These are phyloP conservation scores for Ceratocystis huliohia DNA, from an alignment of 2,329 filamentous ascomycete genomes.

Conservation along the genomic window DNA sequence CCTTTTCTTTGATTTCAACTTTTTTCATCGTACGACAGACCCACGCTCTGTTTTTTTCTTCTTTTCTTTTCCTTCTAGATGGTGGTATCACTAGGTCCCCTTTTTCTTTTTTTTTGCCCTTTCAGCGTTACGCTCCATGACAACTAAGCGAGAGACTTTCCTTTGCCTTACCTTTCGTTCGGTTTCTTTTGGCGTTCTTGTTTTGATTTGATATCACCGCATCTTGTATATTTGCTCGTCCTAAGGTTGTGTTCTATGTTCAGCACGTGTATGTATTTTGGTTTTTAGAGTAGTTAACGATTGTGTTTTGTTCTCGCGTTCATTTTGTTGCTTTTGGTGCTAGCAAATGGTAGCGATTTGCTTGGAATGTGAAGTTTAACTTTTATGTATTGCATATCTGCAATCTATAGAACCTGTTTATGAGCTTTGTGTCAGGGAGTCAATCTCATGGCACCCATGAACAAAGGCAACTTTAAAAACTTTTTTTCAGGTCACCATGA, in stretches of 20 bases:
- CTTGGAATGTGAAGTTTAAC: no score
- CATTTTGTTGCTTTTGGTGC: neutral
- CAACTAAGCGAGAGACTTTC: neutral
- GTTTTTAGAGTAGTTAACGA: slow-evolving; percentile 1
- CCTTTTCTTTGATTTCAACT: neutral
- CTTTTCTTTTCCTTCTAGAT: neutral
- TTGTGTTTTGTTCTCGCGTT: neutral
- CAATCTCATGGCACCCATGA: neutral
- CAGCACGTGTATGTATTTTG: neutral
- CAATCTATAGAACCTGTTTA: neutral
- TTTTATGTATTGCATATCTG: neutral
- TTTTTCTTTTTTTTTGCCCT: slow-evolving; percentile 2
- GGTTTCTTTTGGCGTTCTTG: neutral
- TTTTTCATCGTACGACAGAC: neutral
- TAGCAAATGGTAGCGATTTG: no score
- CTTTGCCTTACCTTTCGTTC: neutral
- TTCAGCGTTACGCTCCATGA: slow-evolving; percentile 3
- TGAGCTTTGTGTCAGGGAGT: neutral
- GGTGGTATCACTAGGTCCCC: neutral
- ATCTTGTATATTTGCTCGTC: neutral
- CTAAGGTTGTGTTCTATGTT: neutral
- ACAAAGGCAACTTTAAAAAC: neutral
- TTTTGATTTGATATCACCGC: slow-evolving; percentile 10
- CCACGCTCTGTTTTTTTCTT: slow-evolving; percentile 7
- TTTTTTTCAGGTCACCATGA: slow-evolving; percentile 1